Conservation (phyloP, 2,329 filamentous ascomycete species). For the Hymenoscyphus repandus region DNA sequence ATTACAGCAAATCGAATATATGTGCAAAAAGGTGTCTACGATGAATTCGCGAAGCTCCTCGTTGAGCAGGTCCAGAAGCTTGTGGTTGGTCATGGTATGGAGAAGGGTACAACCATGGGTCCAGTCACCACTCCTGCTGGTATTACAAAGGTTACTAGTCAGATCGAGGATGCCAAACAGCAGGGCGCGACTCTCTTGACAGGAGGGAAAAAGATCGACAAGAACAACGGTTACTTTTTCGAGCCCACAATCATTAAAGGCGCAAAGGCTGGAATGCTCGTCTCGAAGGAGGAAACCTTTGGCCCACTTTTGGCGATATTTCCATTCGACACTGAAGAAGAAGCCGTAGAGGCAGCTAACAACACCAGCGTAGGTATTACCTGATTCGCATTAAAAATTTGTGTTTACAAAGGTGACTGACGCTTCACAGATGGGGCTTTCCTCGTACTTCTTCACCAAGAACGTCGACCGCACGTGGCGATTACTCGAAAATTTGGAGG, state of each 20-base stretch:
- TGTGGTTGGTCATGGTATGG: constrained; percentile 56
- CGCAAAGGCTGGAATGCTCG: constrained; percentile 52
- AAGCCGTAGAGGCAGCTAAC: constrained; percentile 55
- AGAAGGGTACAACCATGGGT: constrained; percentile 53
- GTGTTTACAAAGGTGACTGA: neutral
- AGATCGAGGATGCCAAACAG: constrained; percentile 59
- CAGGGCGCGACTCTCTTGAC: constrained; percentile 58
- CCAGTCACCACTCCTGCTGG: constrained; percentile 51
- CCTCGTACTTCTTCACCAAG: constrained; percentile 65
- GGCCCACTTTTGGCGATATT: constrained; percentile 60
- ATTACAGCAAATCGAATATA: constrained; percentile 62
- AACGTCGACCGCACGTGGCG: constrained; percentile 61
- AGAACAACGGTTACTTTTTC: constrained; percentile 59
- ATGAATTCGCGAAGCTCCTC: constrained; percentile 52
- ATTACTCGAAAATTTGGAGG: constrained; percentile 61
- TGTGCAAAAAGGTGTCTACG: constrained; percentile 57
- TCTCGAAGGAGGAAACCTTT: constrained; percentile 58
- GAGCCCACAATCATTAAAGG: constrained; percentile 60
- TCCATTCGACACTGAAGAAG: constrained; percentile 60
- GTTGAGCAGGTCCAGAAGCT: constrained; percentile 47
- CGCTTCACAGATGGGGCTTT: constrained; percentile 48
- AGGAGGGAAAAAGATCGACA: constrained; percentile 50
- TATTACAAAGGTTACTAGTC: constrained; percentile 50
- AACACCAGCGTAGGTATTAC: constrained; percentile 38
- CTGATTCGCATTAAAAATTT: neutral